Evolutionary conservation across 768 basidiomycete species (phyloP), one percentile per base, ranked within the genome.

Genomic region (Pleurotus ostreatus): DNA sequence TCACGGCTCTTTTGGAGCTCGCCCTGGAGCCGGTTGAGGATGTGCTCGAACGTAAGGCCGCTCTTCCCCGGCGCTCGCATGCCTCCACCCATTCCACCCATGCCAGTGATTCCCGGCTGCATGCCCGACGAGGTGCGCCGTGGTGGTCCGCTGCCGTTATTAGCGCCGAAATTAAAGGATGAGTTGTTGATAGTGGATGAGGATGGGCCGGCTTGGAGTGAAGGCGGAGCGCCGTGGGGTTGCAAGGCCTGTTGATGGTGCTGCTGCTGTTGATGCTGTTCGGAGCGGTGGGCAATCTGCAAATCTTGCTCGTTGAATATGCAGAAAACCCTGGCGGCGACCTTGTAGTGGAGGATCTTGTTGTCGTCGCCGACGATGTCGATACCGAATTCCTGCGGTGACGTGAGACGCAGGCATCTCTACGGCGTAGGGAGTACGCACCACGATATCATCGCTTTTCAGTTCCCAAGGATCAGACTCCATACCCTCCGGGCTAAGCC

Each of bases 301-400:
- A 83, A 88, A 65, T 99, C 97, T 57, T 92, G 90, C 41, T 93
- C 87, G 0, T 79, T 83, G 62, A 96, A 87, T 4, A 98, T 83
- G 63, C 95, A 94, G 53, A 92, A 81, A 37, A 94, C 94, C 25
- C 92, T 89, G 3, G 96, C 94, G 8, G 97, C 94, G 53, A 98
- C 97, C 71, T 99, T 98, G 75, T 98, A 95, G 72, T 99, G 97
- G 48, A 98, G 87, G 56, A 98, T 94, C 72, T 92, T 92, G 78
- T 95, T 97, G 77, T 99, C 97, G 66, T 99, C 97, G 60, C 92
- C 91, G 54, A 97, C 92, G 60, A 99, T 99, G 74, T 98, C 97
- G 65, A 98, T 99, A 56, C 97, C 97, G 69, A 97, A 98, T 86
- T 98, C 95, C 94, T 96, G 56, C 4, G 39, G 55, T 25, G 39